Conservation (phyloP, 1,284 basidiomycete species). For the Austroboletus novae-zelandiae region DNA sequence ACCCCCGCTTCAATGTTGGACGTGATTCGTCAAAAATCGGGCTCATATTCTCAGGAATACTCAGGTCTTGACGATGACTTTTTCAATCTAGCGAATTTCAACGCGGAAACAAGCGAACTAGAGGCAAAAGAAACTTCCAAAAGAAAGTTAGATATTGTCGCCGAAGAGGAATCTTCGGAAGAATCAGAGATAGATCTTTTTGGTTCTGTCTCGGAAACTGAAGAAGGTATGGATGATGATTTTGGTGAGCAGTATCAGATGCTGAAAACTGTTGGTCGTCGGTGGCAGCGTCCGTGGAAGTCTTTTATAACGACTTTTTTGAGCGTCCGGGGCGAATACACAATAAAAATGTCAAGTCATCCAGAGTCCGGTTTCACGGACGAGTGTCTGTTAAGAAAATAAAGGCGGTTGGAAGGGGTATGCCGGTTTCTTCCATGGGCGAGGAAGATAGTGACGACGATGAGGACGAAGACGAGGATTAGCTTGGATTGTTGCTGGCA, state of each 20-base stretch:
- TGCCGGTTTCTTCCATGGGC: constrained; percentile 45
- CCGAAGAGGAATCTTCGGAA: constrained; percentile 54
- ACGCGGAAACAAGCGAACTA: constrained; percentile 79
- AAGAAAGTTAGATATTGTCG: constrained; percentile 55
- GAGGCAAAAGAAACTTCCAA: constrained; percentile 67
- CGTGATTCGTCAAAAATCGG: constrained; percentile 19
- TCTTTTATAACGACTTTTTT: constrained; percentile 74
- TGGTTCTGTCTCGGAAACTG: constrained; percentile 42
- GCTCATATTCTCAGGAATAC: constrained; percentile 36
- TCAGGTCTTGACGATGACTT: constrained; percentile 89
- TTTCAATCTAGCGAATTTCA: constrained; percentile 89
- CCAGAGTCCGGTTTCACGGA: constrained; percentile 75
- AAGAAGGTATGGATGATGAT: constrained; percentile 37
- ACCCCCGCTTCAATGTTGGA: constrained; percentile 30
- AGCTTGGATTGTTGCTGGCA: not conserved
- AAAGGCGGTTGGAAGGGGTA: constrained; percentile 61
- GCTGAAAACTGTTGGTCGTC: not conserved
- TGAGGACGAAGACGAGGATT: constrained; percentile 28
- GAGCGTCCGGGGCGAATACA: constrained; percentile 44
- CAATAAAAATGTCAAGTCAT: constrained; percentile 18
- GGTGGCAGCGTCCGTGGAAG: constrained; percentile 39
- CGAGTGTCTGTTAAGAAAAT: constrained; percentile 80
- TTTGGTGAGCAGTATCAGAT: constrained; percentile 37
- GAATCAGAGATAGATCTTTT: constrained; percentile 69
- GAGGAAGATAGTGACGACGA: constrained; percentile 38